Evolutionary conservation across 441 rosid genomes (phyloP), one percentile per base, ranked within the genome.

Genomic region (Brassica hybrid): DNA sequence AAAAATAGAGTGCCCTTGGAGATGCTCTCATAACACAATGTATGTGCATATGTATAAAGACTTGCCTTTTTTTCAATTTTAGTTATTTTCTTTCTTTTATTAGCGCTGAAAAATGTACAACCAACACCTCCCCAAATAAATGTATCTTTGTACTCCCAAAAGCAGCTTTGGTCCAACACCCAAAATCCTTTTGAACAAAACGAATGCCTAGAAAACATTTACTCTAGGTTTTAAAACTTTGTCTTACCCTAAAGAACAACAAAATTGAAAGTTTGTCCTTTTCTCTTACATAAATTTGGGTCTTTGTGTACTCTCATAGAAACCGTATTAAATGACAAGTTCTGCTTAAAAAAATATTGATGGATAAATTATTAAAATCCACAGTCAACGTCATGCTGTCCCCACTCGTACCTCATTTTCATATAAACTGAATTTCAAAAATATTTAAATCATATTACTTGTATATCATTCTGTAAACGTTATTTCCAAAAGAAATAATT

Each of bases 311-410:
- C 77, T 27, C 34, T 45, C 65, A 52, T 48, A 32, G 14, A 32
- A 30, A 70, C 67, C 52, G n/a, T 56, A 67, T 23, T 14, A 63
- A 56, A 54, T 54, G 67, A 36, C 78, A 68, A 73, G 38, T 17
- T 62, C 43, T 38, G 41, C 65, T 67, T 58, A 4, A 60, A 34
- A 52, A 45, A 16, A 36, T 25, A 30, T 7, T 2, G 52, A 67
- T 79, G 41, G 67, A 69, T 63, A 50, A 43, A 32, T 17, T 52
- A 68, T 23, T 61, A 6, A 62, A 73, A 79, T 74, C 38, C 72
- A 79, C 79, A 74, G 82, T 79, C 75, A 79, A 79, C 79, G 79
- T 79, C 82, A 79, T 14, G 41, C 32, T 57, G 72, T 74, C 62
- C 17, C 72, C 79, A 69, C 57, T 41, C 32, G 12, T 18, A 34